Evolutionary conservation across 1,284 basidiomycete genomes (phyloP).

Genomic region (Melampsora americana): DNA sequence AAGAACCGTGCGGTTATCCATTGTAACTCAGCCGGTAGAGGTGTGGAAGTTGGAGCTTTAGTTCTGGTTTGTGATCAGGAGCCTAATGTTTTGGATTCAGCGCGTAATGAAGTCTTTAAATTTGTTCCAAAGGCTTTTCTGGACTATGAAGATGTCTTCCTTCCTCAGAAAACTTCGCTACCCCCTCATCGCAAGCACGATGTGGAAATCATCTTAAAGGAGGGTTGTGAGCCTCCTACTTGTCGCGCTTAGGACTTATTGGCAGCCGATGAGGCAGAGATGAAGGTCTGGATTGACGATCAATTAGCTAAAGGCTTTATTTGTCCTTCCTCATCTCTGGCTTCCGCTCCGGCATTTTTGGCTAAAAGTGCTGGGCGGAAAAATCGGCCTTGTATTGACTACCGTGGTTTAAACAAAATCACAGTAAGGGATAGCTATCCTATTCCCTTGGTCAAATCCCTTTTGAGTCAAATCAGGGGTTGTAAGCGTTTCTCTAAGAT

Average conservation of each 20-base stretch:
- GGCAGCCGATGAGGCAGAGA: background rate
- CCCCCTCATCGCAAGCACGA: conserved; percentile 6
- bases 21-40: too few species aligned
- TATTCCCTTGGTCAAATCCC: conserved; percentile 24
- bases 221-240: background rate
- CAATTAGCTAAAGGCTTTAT: conserved; percentile 21
- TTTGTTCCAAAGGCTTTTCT: too few species aligned
- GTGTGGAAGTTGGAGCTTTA: too few species aligned
- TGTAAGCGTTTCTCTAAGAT: conserved; percentile 47
- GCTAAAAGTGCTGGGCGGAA: conserved; percentile 39
- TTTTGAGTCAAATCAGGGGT: conserved; percentile 2
- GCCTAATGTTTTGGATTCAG: too few species aligned
- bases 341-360: conserved; percentile 42
- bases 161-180: background rate
- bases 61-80: too few species aligned
- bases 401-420: too few species aligned
- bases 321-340: conserved; percentile 8
- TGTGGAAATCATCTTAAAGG: conserved; percentile 10
- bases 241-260: background rate
- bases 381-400: too few species aligned
- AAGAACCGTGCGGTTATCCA: background rate
- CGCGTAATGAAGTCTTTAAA: too few species aligned
- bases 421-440: conserved; percentile 44
- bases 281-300: conserved; percentile 6
- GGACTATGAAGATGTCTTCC: too few species aligned